phyloP scores from a whole-genome alignment of 495 filamentous ascomycete genomes.

The Apodospora peruviana region DNA sequence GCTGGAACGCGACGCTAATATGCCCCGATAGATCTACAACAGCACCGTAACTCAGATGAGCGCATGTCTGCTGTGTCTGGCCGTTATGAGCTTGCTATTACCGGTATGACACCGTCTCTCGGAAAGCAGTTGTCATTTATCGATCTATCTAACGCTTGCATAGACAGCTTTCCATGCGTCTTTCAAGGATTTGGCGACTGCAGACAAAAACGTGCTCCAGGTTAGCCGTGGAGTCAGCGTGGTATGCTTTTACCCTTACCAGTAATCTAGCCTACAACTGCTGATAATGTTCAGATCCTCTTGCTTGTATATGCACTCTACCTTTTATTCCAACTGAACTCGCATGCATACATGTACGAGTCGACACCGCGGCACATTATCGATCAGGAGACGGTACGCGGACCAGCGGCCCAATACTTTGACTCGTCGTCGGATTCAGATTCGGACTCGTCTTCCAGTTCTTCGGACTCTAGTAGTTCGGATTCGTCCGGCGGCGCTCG shows the following conservation, averaged over 20 bases:
- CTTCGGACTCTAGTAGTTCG: constrained; percentile 61
- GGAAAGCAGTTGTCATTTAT: neutral
- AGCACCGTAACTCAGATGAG: constrained; percentile 94
- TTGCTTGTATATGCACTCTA: constrained; percentile 80
- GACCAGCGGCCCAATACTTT: constrained; percentile 71
- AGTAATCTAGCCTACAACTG: too few species aligned
- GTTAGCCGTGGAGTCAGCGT: constrained; percentile 88
- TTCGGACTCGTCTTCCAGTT: constrained; percentile 48
- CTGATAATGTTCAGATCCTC: constrained; percentile 49
- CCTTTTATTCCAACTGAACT: constrained; percentile 85
- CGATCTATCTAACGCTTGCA: neutral
- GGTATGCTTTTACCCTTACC: too few species aligned
- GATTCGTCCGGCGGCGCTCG: too few species aligned
- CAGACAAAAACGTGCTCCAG: constrained; percentile 65
- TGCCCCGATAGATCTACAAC: constrained; percentile 74
- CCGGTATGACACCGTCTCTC: constrained; percentile 43
- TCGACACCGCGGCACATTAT: constrained; percentile 85
- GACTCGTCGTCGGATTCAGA: constrained; percentile 58
- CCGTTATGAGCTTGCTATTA: constrained; percentile 76
- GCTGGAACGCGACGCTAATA: constrained; percentile 14
- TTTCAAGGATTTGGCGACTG: constrained; percentile 53
- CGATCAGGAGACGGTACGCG: constrained; percentile 81
- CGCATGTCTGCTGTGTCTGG: constrained; percentile 81
- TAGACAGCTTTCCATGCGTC: constrained; percentile 90
- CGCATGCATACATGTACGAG: constrained; percentile 84